A percentile compares a stretch with the other conserved stretches of the same genome.
Evolutionary conservation across 768 basidiomycete genomes (phyloP).

Genomic region (Amanita subjunquillea): DNA sequence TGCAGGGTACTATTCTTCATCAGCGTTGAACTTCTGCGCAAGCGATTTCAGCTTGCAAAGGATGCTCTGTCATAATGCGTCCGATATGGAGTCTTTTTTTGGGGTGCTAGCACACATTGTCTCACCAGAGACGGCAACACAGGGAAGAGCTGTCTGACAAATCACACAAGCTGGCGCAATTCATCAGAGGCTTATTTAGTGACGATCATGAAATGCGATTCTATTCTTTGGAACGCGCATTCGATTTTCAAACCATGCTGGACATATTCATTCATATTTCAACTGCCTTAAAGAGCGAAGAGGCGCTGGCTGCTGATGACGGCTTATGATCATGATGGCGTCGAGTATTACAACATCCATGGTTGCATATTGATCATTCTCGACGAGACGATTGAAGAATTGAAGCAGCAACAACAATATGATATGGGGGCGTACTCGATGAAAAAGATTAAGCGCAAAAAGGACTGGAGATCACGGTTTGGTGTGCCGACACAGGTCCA

Average conservation of each 20-base stretch:
- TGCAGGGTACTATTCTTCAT: background rate
- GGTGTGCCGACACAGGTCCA: too few species aligned
- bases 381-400: background rate
- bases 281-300: background rate
- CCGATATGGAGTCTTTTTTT: constrained; percentile 14
- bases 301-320: background rate
- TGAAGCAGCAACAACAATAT: background rate
- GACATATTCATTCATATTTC: background rate
- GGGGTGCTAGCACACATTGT: constrained; percentile 13
- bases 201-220: too few species aligned
- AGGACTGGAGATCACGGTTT: too few species aligned
- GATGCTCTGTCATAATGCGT: constrained; percentile 4
- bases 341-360: background rate
- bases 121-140: constrained; percentile 10
- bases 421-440: too few species aligned
- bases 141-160: background rate
- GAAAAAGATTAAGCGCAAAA: too few species aligned
- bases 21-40: background rate
- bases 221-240: too few species aligned
- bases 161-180: background rate
- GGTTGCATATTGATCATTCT: background rate
- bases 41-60: background rate
- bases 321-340: background rate
- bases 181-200: background rate
- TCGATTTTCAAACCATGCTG: background rate